These are phyloP conservation scores for Bonia amplexicaulis DNA, from an alignment of 176 grass and related monocot genomes.

Conservation along the genomic window DNA sequence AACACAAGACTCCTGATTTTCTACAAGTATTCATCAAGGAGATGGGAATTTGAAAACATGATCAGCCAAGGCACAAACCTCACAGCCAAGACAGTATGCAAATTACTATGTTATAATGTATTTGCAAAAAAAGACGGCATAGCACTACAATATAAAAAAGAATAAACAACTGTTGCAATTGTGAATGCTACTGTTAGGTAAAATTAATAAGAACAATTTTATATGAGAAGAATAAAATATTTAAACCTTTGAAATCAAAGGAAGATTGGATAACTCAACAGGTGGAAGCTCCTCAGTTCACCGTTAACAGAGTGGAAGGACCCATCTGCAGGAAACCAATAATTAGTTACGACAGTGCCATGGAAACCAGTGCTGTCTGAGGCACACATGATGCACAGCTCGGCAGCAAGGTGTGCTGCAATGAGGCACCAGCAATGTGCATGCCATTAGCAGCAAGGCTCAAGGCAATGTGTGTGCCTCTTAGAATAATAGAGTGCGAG, in stretches of 20 bases:
- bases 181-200: neutral
- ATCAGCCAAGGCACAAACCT: constrained; percentile 13
- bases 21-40: neutral
- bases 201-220: constrained; percentile 23
- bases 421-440: neutral
- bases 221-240: constrained; percentile 7
- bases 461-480: neutral
- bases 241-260: constrained; percentile 83
- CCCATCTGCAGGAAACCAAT: constrained; percentile 53
- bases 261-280: constrained; percentile 83
- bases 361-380: neutral
- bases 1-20: neutral
- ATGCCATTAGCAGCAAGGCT: neutral
- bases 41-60: constrained; percentile 15
- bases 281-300: constrained; percentile 90
- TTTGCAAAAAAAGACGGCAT: neutral
- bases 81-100: constrained; percentile 6
- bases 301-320: constrained; percentile 66
- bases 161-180: neutral
- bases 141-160: constrained; percentile 23
- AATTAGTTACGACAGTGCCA: constrained; percentile 8
- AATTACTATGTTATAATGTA: neutral
- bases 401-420: constrained; percentile 1
- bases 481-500: neutral
- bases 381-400: neutral